A percentile compares a stretch with the other conserved stretches of the same genome.
phyloP scores from a whole-genome alignment of 2,329 filamentous ascomycete species.

The Phoma sp. region DNA sequence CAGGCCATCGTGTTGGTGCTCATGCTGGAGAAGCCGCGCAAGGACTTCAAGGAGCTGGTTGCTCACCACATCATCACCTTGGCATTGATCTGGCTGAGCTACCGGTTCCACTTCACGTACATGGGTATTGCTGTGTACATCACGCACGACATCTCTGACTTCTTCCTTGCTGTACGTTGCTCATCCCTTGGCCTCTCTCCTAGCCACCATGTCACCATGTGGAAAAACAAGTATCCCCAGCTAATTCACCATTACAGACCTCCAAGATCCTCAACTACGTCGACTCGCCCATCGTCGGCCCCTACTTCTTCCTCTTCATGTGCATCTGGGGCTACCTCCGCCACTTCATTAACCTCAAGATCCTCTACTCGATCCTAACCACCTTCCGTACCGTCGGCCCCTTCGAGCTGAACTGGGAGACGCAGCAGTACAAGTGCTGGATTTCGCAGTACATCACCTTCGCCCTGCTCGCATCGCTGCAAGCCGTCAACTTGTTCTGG shows the following conservation, averaged over 20 bases:
- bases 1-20: conserved; percentile 87
- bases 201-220: no score
- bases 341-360: conserved; percentile 80
- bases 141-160: conserved; percentile 92
- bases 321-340: conserved; percentile 86
- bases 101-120: conserved; percentile 96
- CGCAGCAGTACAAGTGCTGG: conserved; percentile 77
- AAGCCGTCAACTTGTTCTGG: conserved; percentile 82
- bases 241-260: conserved; percentile 60
- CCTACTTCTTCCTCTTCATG: conserved; percentile 86
- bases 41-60: conserved; percentile 94
- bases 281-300: conserved; percentile 76
- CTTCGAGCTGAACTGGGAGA: conserved; percentile 77
- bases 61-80: conserved; percentile 90
- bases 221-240: no score
- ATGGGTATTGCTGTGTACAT: conserved; percentile 93
- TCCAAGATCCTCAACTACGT: conserved; percentile 94
- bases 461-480: conserved; percentile 67
- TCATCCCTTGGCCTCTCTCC: background rate
- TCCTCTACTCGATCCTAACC: conserved; percentile 76
- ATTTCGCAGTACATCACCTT: conserved; percentile 72
- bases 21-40: conserved; percentile 88
- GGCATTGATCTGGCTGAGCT: conserved; percentile 81
- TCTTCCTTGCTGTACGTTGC: conserved; percentile 82
- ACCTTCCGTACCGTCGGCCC: conserved; percentile 77